phyloP scores from a whole-genome alignment of 352 stramenopile genomes.

The Elongisporangium senticosum region DNA sequence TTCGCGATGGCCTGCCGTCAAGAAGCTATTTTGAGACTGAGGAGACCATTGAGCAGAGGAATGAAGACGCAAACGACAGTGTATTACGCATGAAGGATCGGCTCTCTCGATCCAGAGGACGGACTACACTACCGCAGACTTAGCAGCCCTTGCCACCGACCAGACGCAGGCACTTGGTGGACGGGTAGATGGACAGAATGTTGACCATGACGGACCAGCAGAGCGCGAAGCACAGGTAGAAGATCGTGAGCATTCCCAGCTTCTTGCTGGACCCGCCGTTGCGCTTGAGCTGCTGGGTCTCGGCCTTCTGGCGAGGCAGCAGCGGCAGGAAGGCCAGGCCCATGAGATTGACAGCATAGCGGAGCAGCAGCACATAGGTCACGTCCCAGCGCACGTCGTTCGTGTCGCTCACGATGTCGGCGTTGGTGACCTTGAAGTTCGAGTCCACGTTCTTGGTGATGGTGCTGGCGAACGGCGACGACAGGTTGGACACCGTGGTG shows the following conservation, averaged over 20 bases:
- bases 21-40: background rate
- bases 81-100: background rate
- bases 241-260: conserved; percentile 26
- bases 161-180: conserved; percentile 21
- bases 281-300: conserved; percentile 30
- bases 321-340: conserved; percentile 27
- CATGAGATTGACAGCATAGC: conserved; percentile 27
- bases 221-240: conserved; percentile 26
- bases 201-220: conserved; percentile 25
- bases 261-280: conserved; percentile 33
- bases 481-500: conserved; percentile 33
- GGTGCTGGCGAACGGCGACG: conserved; percentile 27
- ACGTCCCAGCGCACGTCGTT: conserved; percentile 30
- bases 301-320: conserved; percentile 41
- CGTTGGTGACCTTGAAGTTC: conserved; percentile 31
- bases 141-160: conserved; percentile 26
- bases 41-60: background rate
- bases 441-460: conserved; percentile 35
- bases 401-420: conserved; percentile 30
- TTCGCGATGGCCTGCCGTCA: background rate
- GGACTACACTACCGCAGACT: background rate
- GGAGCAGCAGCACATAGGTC: conserved; percentile 36
- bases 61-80: background rate
- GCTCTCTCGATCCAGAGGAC: no score
- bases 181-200: conserved; percentile 27